phyloP scores from a whole-genome alignment of 352 stramenopile genomes.

The Phytopythium cucurbitacearum region DNA sequence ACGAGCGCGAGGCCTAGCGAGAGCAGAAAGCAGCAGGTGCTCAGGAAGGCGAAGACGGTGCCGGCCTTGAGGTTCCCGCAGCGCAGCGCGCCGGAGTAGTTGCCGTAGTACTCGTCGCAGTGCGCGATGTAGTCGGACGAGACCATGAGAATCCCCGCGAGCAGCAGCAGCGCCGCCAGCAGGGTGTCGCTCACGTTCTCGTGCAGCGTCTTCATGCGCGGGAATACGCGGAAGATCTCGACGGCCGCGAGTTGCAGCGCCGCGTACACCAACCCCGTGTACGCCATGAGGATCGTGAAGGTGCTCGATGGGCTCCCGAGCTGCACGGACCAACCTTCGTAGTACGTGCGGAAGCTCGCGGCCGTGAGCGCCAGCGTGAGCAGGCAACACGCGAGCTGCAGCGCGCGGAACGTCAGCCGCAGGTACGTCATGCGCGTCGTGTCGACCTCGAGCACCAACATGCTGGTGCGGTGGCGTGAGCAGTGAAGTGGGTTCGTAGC shows the following conservation, averaged over 20 bases:
- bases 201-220: not conserved
- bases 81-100: conserved; percentile 5
- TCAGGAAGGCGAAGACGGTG: conserved; percentile 51
- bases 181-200: not conserved
- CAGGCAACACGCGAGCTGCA: conserved; percentile 53
- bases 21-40: conserved; percentile 26
- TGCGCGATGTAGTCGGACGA: not conserved
- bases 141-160: not conserved
- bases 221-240: not conserved
- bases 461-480: too few relatives aligned
- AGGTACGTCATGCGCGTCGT: conserved; percentile 11
- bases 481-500: too few relatives aligned
- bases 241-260: conserved; percentile 3
- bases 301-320: conserved; percentile 1
- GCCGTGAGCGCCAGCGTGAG: conserved; percentile 39
- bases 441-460: too few relatives aligned
- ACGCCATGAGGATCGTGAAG: conserved; percentile 3
- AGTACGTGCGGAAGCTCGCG: conserved; percentile 28
- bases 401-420: conserved; percentile 26
- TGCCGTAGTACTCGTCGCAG: conserved; percentile 1
- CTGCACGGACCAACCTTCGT: not conserved
- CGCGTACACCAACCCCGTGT: not conserved
- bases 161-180: not conserved
- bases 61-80: conserved; percentile 48
- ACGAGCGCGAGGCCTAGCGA: conserved; percentile 34